Conservation (phyloP, 441 rosid genomes). For the Macaranga tanarius region DNA sequence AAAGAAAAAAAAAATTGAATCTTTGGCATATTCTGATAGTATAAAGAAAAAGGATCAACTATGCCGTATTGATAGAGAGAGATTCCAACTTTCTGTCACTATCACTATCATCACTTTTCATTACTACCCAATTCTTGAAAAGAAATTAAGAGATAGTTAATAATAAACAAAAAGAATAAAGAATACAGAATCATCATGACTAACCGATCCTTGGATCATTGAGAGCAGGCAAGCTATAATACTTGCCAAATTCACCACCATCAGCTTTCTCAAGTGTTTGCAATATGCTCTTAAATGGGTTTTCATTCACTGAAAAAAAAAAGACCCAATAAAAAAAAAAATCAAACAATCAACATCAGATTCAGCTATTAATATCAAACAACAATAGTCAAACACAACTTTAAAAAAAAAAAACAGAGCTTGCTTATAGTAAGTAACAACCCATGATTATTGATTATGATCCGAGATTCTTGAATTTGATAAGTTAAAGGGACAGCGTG, state of each 20-base stretch:
- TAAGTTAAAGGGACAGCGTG: background rate
- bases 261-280: slow-evolving; percentile 81
- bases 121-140: background rate
- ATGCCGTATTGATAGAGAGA: background rate
- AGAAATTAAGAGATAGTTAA: background rate
- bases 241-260: slow-evolving; percentile 93
- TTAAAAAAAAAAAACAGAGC: background rate
- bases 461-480: background rate
- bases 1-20: background rate
- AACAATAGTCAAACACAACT: background rate
- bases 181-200: background rate
- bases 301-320: slow-evolving; percentile 62
- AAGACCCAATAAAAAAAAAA: slow-evolving; percentile 5
- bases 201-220: slow-evolving; percentile 93
- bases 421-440: background rate
- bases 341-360: slow-evolving; percentile 17
- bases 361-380: background rate
- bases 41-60: background rate
- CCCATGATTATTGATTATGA: slow-evolving; percentile 7
- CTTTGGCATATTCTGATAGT: background rate
- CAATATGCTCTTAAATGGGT: slow-evolving; percentile 75
- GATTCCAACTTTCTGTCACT: background rate
- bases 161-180: background rate
- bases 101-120: background rate
- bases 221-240: slow-evolving; percentile 87